Conservation (phyloP, 352 stramenopile species). For the Discostella stelligera region DNA sequence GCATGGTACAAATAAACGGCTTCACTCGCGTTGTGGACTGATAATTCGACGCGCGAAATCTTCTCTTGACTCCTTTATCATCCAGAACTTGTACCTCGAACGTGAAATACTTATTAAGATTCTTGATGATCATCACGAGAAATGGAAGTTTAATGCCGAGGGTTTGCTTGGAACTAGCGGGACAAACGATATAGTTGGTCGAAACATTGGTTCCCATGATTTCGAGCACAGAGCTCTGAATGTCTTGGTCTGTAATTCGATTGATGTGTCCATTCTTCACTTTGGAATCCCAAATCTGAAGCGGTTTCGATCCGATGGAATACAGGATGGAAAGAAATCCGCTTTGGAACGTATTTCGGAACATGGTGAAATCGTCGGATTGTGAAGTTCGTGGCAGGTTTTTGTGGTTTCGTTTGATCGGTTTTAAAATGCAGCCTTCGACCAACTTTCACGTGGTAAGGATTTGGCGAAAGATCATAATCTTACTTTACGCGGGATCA, state of each 20-base stretch:
- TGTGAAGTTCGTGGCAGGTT: background rate
- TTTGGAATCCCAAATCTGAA: slow-evolving; percentile 98
- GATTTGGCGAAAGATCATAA: background rate
- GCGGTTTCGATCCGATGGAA: slow-evolving; percentile 95
- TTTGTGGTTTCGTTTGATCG: background rate
- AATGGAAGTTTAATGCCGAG: slow-evolving; percentile 97
- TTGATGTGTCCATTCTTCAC: slow-evolving; percentile 97
- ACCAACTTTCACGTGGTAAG: background rate
- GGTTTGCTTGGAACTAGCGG: slow-evolving; percentile 91
- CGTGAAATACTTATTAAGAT: slow-evolving; percentile 98
- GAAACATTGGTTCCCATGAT: slow-evolving; percentile 98
- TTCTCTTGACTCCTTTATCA: slow-evolving; percentile 95
- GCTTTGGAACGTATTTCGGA: slow-evolving; percentile 97
- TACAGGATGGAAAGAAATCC: slow-evolving; percentile 98
- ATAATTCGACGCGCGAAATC: slow-evolving; percentile 96
- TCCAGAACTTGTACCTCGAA: slow-evolving; percentile 98
- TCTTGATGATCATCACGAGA: slow-evolving; percentile 99
- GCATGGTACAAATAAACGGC: slow-evolving; percentile 98
- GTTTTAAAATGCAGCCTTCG: background rate
- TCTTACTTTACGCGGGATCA: no score
- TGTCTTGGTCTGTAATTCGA: slow-evolving; percentile 96
- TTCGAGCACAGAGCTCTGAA: slow-evolving; percentile 96
- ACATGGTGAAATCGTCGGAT: slow-evolving; percentile 82
- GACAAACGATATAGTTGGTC: slow-evolving; percentile 96
- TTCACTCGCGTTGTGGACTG: slow-evolving; percentile 96